Percentiles rank a stretch among this genome's conserved stretches.
phyloP scores from a whole-genome alignment of 2,329 filamentous ascomycete genomes.

The Furcasterigmium sp. region DNA sequence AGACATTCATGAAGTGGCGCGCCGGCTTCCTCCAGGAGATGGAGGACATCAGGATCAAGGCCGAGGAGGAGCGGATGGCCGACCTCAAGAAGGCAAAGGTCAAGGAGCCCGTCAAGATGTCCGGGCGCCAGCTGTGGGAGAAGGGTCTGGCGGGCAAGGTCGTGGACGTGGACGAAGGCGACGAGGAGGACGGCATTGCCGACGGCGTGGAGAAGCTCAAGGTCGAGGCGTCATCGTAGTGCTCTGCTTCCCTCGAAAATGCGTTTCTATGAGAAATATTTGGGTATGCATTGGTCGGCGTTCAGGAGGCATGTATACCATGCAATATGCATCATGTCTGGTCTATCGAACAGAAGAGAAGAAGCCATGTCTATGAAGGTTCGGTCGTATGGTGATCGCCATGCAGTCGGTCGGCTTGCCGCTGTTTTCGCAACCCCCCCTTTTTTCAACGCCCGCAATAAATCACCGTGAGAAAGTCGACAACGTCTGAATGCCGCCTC shows the following conservation, averaged over 20 bases:
- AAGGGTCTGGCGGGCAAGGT: slow-evolving; percentile 62
- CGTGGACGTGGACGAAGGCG: slow-evolving; percentile 62
- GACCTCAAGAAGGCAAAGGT: slow-evolving; percentile 75
- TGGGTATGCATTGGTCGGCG: not conserved
- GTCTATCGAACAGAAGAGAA: not conserved
- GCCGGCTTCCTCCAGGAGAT: slow-evolving; percentile 74
- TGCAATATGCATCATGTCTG: not conserved
- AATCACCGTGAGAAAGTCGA: slow-evolving; percentile 7
- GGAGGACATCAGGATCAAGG: slow-evolving; percentile 62
- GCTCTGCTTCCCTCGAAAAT: not conserved
- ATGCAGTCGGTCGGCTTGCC: too few relatives aligned
- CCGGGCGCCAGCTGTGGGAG: slow-evolving; percentile 76
- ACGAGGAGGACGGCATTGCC: slow-evolving; percentile 56
- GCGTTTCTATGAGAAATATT: not conserved
- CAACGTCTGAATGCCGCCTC: slow-evolving; percentile 19
- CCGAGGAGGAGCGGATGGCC: slow-evolving; percentile 73
- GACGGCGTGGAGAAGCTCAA: slow-evolving; percentile 68
- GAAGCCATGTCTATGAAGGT: too few relatives aligned
- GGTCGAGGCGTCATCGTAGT: slow-evolving; percentile 44
- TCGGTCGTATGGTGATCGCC: too few relatives aligned
- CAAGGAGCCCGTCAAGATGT: slow-evolving; percentile 69
- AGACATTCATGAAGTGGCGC: slow-evolving; percentile 81
- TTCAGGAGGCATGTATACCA: not conserved
- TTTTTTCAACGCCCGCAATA: not conserved
- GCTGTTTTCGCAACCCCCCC: too few relatives aligned